Conservation (phyloP, 2,329 filamentous ascomycete species). For the Exophiala sideris region DNA sequence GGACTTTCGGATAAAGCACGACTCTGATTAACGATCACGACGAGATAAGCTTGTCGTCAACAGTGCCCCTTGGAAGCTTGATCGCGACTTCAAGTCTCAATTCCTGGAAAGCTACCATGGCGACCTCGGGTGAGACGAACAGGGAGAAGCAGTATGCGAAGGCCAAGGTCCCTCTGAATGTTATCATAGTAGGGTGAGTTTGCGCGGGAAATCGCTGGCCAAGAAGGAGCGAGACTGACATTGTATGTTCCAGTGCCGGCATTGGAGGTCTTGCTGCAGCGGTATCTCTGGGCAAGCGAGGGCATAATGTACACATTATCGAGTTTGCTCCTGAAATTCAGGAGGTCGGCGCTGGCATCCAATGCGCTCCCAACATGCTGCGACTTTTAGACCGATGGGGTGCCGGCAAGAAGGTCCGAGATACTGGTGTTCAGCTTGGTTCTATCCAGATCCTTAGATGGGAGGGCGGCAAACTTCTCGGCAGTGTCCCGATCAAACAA, state of each 20-base stretch:
- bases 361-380: constrained; percentile 29
- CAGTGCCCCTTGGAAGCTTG: too few relatives aligned
- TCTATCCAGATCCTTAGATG: constrained; percentile 41
- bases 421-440: constrained; percentile 29
- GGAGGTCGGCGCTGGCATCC: constrained; percentile 38
- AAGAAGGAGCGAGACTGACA: neutral
- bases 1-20: too few relatives aligned
- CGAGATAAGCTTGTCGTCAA: too few relatives aligned
- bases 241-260: constrained; percentile 21
- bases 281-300: constrained; percentile 33
- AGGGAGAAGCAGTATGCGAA: constrained; percentile 17
- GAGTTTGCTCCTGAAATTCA: constrained; percentile 70
- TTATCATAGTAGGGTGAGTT: constrained; percentile 22
- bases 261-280: constrained; percentile 34
- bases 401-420: constrained; percentile 17
- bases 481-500: constrained; percentile 28
- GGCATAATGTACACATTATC: constrained; percentile 46
- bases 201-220: neutral
- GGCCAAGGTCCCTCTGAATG: constrained; percentile 12
- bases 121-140: constrained; percentile 3
- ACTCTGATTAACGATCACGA: too few relatives aligned
- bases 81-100: too few relatives aligned
- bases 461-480: constrained; percentile 30
- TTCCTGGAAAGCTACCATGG: too few relatives aligned
- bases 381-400: constrained; percentile 24